These are phyloP conservation scores for Fusarium sambucinum DNA, from an alignment of 2,329 filamentous ascomycete genomes.

Conservation along the genomic window DNA sequence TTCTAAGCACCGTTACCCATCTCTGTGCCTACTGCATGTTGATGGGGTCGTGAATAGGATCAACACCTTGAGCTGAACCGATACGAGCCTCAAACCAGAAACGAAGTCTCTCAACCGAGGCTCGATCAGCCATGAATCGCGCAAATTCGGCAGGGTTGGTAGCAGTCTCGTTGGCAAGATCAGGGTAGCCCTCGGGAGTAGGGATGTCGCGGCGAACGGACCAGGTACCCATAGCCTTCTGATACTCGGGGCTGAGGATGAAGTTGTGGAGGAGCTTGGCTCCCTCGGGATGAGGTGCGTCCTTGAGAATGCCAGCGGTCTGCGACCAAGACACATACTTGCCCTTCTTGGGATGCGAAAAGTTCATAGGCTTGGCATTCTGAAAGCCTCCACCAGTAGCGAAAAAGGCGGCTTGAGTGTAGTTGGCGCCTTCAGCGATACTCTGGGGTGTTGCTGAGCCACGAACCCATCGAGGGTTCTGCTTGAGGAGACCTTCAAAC, in stretches of 20 bases:
- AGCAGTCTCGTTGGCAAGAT: conserved; percentile 14
- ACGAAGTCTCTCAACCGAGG: conserved; percentile 20
- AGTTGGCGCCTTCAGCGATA: conserved; percentile 49
- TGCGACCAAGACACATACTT: conserved; percentile 63
- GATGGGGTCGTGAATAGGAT: background rate
- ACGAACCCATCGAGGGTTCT: conserved; percentile 66
- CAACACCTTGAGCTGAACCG: conserved; percentile 8
- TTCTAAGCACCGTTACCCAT: too few species aligned
- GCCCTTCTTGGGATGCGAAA: conserved; percentile 52
- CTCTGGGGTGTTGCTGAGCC: conserved; percentile 59
- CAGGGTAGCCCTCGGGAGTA: background rate
- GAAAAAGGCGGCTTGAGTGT: conserved; percentile 53
- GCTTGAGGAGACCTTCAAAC: conserved; percentile 61
- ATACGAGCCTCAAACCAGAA: conserved; percentile 31
- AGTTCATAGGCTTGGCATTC: conserved; percentile 36
- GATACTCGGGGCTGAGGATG: conserved; percentile 20
- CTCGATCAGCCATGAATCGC: conserved; percentile 18
- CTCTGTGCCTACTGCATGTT: background rate
- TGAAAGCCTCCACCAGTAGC: conserved; percentile 26
- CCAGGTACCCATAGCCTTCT: conserved; percentile 1
- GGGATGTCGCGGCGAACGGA: conserved; percentile 23
- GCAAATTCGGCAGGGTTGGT: conserved; percentile 24
- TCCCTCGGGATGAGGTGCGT: conserved; percentile 31
- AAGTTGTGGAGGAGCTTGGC: conserved; percentile 31
- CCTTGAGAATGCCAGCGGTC: conserved; percentile 56